These are phyloP conservation scores for Ordospora colligata DNA, from an alignment of 371 early-diverging fungal species.

Conservation along the genomic window DNA sequence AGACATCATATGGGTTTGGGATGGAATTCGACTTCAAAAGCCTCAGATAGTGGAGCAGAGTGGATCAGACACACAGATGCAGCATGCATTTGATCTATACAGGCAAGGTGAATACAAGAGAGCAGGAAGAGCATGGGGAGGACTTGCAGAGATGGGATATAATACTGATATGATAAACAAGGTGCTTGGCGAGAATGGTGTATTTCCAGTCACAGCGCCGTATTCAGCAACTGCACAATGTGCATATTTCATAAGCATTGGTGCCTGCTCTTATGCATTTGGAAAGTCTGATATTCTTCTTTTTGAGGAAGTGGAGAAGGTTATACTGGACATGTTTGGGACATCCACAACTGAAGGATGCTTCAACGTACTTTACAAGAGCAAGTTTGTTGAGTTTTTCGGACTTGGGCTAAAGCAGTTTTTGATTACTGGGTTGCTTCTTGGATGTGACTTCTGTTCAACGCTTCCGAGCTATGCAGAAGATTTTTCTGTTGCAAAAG, in stretches of 20 bases:
- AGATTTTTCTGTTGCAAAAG: conserved; percentile 27
- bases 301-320: conserved; percentile 36
- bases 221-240: conserved; percentile 56
- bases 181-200: conserved; percentile 16
- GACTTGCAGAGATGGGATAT: conserved; percentile 29
- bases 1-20: conserved; percentile 58
- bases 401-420: neutral
- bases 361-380: conserved; percentile 2
- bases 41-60: neutral
- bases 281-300: conserved; percentile 52
- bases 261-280: conserved; percentile 50
- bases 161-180: conserved; percentile 27
- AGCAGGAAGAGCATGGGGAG: conserved; percentile 23
- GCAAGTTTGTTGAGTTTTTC: conserved; percentile 1
- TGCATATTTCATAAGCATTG: conserved; percentile 49
- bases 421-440: conserved; percentile 15
- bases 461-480: conserved; percentile 48
- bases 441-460: conserved; percentile 58
- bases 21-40: conserved; percentile 42
- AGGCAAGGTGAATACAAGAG: neutral
- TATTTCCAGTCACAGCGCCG: conserved; percentile 53
- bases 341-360: neutral
- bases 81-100: neutral
- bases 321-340: conserved; percentile 41
- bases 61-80: neutral